These are phyloP conservation scores for Fraxinus dipetala DNA, from an alignment of 305 asterid genomes.

Conservation along the genomic window DNA sequence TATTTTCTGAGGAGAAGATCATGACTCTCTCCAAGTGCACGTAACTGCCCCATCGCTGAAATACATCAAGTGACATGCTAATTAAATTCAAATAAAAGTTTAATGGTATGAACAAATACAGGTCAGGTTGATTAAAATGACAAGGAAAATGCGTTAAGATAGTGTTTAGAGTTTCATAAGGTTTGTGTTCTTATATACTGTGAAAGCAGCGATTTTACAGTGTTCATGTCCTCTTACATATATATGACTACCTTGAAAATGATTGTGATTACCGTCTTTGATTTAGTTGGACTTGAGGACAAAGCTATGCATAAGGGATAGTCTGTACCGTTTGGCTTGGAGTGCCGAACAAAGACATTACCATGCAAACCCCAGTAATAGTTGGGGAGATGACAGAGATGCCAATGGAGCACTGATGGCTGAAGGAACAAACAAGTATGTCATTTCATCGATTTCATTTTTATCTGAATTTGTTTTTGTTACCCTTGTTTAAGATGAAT, in stretches of 20 bases:
- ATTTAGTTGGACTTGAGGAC: constrained; percentile 78
- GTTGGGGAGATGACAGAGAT: constrained; percentile 42
- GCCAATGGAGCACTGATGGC: constrained; percentile 36
- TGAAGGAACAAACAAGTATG: constrained; percentile 60
- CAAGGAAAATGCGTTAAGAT: not conserved
- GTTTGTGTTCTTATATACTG: not conserved
- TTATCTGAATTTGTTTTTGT: constrained; percentile 9
- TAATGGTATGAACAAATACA: not conserved
- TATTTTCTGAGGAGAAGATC: not conserved
- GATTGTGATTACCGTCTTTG: constrained; percentile 25
- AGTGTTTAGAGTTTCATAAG: not conserved
- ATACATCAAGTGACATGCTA: not conserved
- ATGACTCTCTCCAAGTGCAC: not conserved
- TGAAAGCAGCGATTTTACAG: not conserved
- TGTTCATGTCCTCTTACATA: not conserved
- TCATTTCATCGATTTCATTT: not conserved
- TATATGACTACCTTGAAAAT: constrained; percentile 13
- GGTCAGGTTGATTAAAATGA: not conserved
- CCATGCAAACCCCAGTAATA: constrained; percentile 30
- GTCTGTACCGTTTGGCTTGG: constrained; percentile 84
- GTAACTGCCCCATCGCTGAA: not conserved
- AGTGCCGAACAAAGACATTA: constrained; percentile 88
- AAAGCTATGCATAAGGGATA: constrained; percentile 84
- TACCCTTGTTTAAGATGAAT: not conserved
- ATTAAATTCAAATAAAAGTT: not conserved